Percentiles rank a stretch among this genome's conserved stretches.
phyloP scores from a whole-genome alignment of 2,329 filamentous ascomycete species.

The Colletotrichum graminicola region DNA sequence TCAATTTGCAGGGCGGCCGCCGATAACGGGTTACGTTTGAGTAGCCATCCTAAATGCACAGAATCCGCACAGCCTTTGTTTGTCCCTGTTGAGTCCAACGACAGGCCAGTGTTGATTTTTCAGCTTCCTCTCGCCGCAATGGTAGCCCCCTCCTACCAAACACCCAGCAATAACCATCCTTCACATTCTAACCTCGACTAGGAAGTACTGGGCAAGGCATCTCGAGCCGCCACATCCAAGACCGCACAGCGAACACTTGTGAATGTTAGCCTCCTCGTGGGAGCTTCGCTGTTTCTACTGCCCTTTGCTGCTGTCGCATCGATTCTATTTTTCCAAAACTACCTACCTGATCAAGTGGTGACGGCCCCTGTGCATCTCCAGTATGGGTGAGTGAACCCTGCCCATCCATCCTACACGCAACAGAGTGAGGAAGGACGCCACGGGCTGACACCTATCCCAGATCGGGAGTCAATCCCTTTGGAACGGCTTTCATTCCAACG shows the following conservation, averaged over 20 bases:
- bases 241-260: constrained; percentile 63
- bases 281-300: constrained; percentile 59
- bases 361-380: constrained; percentile 67
- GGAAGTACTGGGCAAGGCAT: constrained; percentile 44
- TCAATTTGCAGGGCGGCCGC: not conserved
- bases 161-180: not conserved
- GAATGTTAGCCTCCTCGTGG: constrained; percentile 59
- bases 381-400: constrained; percentile 62
- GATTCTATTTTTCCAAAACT: constrained; percentile 66
- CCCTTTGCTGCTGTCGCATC: constrained; percentile 63
- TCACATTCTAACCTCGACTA: constrained; percentile 5
- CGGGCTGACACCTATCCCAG: constrained; percentile 47
- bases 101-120: not conserved
- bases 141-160: not conserved
- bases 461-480: constrained; percentile 65
- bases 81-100: not conserved
- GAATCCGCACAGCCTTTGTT: not conserved
- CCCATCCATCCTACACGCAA: not conserved
- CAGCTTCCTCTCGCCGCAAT: not conserved
- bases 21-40: not conserved
- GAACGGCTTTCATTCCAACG: constrained; percentile 59
- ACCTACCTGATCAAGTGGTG: constrained; percentile 67
- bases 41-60: not conserved
- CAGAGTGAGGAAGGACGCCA: not conserved
- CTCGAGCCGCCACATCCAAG: constrained; percentile 61